Percentiles rank a stretch among this genome's conserved stretches.
These are phyloP conservation scores for Vaccinium myrtillus DNA, from an alignment of 148 eudicot species.

Conservation along the genomic window DNA sequence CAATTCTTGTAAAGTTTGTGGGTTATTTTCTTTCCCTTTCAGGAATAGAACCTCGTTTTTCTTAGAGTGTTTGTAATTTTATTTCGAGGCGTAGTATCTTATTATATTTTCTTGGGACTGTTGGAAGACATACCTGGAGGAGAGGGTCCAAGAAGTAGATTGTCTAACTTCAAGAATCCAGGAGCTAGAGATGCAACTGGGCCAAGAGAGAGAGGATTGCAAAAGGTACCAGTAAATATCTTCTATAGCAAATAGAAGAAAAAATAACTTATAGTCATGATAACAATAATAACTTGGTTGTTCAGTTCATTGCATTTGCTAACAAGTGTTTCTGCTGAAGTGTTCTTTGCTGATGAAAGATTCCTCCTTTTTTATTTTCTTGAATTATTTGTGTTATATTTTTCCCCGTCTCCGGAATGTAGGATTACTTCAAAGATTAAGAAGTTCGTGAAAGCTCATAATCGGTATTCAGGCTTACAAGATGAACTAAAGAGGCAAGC, in stretches of 20 bases:
- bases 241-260: background rate
- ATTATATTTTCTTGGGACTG: conserved; percentile 17
- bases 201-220: conserved; percentile 65
- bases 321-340: background rate
- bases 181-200: conserved; percentile 73
- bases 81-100: conserved; percentile 1
- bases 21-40: background rate
- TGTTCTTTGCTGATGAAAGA: conserved; percentile 15
- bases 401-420: conserved; percentile 9
- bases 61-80: background rate
- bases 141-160: conserved; percentile 66
- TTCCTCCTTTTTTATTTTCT: background rate
- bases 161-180: conserved; percentile 54
- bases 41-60: background rate
- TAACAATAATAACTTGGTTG: background rate
- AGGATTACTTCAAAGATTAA: conserved; percentile 67
- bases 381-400: background rate
- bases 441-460: conserved; percentile 63
- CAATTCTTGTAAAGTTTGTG: background rate
- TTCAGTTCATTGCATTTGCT: conserved; percentile 2
- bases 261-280: background rate
- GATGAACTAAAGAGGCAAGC: conserved; percentile 76
- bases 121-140: conserved; percentile 60
- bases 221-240: conserved; percentile 44
- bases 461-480: conserved; percentile 56